Evolutionary conservation across 257 asterid species (phyloP).

Genomic region (Lithospermum erythrorhizon): DNA sequence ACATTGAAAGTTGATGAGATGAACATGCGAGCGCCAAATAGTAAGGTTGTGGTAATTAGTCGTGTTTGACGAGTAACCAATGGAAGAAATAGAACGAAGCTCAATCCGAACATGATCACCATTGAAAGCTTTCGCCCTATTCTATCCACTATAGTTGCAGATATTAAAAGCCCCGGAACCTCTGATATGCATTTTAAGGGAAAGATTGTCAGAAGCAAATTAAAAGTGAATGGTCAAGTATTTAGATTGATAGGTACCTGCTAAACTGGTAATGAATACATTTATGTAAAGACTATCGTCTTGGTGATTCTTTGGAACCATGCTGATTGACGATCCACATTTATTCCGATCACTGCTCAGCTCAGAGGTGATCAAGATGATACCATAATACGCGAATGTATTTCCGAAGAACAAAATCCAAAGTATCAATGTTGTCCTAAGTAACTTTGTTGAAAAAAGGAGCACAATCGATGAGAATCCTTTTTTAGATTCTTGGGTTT

Average conservation of each 20-base stretch:
- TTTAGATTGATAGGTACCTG: conserved; percentile 25
- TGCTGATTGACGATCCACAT: conserved; percentile 17
- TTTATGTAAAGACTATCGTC: conserved; percentile 39
- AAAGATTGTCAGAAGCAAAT: not conserved
- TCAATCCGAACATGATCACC: conserved; percentile 29
- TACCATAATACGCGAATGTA: conserved; percentile 46
- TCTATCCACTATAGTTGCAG: conserved; percentile 42
- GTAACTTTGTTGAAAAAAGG: conserved; percentile 33
- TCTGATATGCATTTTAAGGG: conserved; percentile 19
- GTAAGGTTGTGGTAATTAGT: conserved; percentile 24
- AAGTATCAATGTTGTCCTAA: conserved; percentile 42
- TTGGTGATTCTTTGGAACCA: conserved; percentile 3
- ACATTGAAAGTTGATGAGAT: conserved; percentile 36
- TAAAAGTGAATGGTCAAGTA: not conserved
- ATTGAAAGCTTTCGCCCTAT: conserved; percentile 50
- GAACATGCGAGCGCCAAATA: conserved; percentile 61
- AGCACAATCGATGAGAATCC: conserved; percentile 27
- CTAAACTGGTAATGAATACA: conserved; percentile 47
- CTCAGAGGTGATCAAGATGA: conserved; percentile 43
- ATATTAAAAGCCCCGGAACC: conserved; percentile 40
- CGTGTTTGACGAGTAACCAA: conserved; percentile 33
- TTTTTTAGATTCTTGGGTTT: not conserved
- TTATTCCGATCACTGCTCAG: conserved; percentile 30
- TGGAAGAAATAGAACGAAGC: conserved; percentile 44
- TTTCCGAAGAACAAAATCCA: conserved; percentile 49